Conservation (phyloP, 108 stramenopile species). For the Nitzschia putrida region DNA sequence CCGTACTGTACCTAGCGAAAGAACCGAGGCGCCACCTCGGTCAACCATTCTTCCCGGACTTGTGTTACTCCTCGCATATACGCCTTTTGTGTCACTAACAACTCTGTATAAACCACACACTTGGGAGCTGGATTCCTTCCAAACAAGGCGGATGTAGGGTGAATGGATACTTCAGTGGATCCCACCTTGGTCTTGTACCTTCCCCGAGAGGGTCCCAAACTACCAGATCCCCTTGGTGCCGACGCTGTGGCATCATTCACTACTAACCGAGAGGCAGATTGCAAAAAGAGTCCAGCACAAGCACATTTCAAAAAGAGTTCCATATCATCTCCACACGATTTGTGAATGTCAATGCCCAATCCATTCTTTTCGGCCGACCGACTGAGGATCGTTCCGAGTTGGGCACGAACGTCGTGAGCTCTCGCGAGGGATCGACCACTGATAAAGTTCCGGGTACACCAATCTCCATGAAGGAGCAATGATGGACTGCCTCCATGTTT, state of each 20-base stretch:
- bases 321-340: conserved; percentile 64
- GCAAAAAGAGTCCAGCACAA: conserved; percentile 89
- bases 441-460: conserved; percentile 82
- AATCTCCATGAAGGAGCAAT: conserved; percentile 71
- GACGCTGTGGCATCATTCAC: conserved; percentile 44
- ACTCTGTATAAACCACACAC: conserved; percentile 94
- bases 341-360: conserved; percentile 61
- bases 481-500: conserved; percentile 57
- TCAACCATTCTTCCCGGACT: conserved; percentile 81
- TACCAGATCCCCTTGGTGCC: conserved; percentile 60
- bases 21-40: conserved; percentile 58
- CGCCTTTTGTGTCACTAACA: conserved; percentile 76
- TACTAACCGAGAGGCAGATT: conserved; percentile 66
- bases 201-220: conserved; percentile 75
- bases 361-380: conserved; percentile 54
- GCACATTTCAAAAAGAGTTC: conserved; percentile 81
- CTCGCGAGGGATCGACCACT: conserved; percentile 70
- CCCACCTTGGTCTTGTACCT: conserved; percentile 92
- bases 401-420: conserved; percentile 71
- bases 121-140: conserved; percentile 89
- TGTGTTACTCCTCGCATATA: conserved; percentile 85
- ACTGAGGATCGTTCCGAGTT: conserved; percentile 60
- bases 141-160: conserved; percentile 91
- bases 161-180: conserved; percentile 85
- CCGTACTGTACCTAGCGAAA: conserved; percentile 13